Base-by-base conservation (phyloP, 2,329 filamentous ascomycete species). In the Penicillium thymicola region DNA sequence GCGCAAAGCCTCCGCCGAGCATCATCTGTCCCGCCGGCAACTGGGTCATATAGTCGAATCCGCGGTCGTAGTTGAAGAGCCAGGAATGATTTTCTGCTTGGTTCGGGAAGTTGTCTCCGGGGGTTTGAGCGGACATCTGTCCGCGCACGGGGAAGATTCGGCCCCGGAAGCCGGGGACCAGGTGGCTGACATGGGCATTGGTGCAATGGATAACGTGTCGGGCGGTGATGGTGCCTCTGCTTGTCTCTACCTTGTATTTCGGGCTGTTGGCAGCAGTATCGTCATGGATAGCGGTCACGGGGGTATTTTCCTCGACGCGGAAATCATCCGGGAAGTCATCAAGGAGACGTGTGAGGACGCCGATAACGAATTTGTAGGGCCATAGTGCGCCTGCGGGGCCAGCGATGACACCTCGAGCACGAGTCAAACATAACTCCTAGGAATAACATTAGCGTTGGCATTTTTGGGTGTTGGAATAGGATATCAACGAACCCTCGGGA, bases 161-260 rank as follows among this genome's bases (percentile, higher is more conserved):
- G 8, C 76, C 76, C 5, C 69, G 64, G 4, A 80, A 64, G 0
- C 62, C 76, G 0, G 83, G 81, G 3, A 85, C 64, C 1, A 86
- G 76, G 49, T 83, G 77, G 0, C 77, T 68, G 0, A 80, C 75
- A 59, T 81, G 81, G 5, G 74, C 82, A 59, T 87, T 86, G 1
- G 82, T 86, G 8, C 81, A 81, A 59, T 87, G 81, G 2, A 86
- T 74, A 1, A 87, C 72, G 51, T 85, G 78, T 0, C 72, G 71
- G 8, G 81, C 74, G 4, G 64, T 67, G 34, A 85, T 72, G 0
- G 41, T 60, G 2, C 82, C 82, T 7, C 78, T 71, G 0, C 62
- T 51, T 1, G 83, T 85, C 5, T 72, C 61, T 5, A 85, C 63
- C 1, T 69, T 65, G 62, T 80, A 82, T 14, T 42, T 49, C 4